A percentile compares a stretch with the other conserved stretches of the same genome.
Conservation (phyloP, 176 grass and related monocot genomes). For the Panicum miliaceum region DNA sequence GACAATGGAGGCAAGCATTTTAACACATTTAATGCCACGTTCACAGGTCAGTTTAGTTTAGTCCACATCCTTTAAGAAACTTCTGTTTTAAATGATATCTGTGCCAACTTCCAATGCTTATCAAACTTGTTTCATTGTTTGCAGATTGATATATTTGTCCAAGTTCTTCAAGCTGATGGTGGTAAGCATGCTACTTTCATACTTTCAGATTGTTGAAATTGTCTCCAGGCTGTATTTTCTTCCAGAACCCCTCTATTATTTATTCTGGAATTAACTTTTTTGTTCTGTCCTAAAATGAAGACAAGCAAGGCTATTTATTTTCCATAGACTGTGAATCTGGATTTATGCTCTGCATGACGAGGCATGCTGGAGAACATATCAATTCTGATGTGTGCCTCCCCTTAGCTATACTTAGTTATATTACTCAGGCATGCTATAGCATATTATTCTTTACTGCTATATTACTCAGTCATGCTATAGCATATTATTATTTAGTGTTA, state of each 20-base stretch:
- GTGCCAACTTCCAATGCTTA: constrained; percentile 16
- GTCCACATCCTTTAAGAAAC: not conserved
- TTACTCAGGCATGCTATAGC: not conserved
- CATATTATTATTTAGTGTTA: not conserved
- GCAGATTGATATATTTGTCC: constrained; percentile 95
- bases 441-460: constrained; percentile 17
- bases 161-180: constrained; percentile 99
- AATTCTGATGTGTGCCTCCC: not conserved
- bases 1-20: constrained; percentile 92
- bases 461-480: not conserved
- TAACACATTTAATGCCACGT: constrained; percentile 85
- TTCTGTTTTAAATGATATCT: not conserved
- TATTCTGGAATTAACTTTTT: constrained; percentile 14
- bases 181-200: constrained; percentile 47
- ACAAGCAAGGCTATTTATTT: constrained; percentile 15
- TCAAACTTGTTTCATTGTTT: constrained; percentile 15
- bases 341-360: not conserved
- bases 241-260: not conserved
- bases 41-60: constrained; percentile 62
- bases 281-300: not conserved
- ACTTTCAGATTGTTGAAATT: constrained; percentile 11
- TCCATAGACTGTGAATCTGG: constrained; percentile 1
- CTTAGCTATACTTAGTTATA: not conserved
- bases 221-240: constrained; percentile 19
- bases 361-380: not conserved